These are phyloP conservation scores for Isoetes taiwanensis DNA, from an alignment of 75 land plant species.

Conservation along the genomic window DNA sequence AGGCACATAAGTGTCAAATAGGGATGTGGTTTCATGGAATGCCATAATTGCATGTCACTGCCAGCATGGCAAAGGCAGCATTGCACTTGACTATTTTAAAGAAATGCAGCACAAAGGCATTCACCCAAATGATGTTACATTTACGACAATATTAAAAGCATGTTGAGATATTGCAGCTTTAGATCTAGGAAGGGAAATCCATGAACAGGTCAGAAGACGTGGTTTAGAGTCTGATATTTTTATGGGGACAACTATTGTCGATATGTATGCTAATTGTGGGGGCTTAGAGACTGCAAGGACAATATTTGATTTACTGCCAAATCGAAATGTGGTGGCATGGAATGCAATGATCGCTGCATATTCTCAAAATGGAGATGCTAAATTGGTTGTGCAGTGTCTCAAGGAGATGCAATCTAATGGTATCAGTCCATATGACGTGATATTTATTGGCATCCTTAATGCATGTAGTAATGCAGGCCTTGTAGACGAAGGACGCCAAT, in stretches of 20 bases:
- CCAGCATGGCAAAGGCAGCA: constrained; percentile 5
- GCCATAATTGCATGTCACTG: constrained; percentile 24
- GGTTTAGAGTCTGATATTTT: constrained; percentile 10
- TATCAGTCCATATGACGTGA: constrained; percentile 16
- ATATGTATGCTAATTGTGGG: constrained; percentile 35
- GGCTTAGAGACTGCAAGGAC: constrained; percentile 15
- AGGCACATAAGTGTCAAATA: no score
- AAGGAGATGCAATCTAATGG: constrained; percentile 11
- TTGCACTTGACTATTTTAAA: constrained; percentile 21
- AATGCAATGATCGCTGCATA: constrained; percentile 22
- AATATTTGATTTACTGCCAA: constrained; percentile 17
- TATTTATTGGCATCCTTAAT: constrained; percentile 19
- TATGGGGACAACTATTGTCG: constrained; percentile 23
- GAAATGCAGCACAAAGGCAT: constrained; percentile 11
- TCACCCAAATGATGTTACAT: constrained; percentile 13
- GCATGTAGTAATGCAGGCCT: constrained; percentile 15
- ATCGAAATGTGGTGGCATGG: constrained; percentile 26
- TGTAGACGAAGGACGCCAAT: constrained; percentile 16
- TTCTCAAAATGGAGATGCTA: constrained; percentile 12
- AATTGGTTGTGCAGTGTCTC: constrained; percentile 16
- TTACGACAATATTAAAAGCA: constrained; percentile 18
- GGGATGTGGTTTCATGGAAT: constrained; percentile 31
- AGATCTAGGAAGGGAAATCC: constrained; percentile 15
- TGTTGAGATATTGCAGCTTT: constrained; percentile 15
- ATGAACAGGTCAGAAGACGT: constrained; percentile 19